These are phyloP conservation scores for Domatiomyces catenatus DNA, from an alignment of 2,329 filamentous ascomycete species.

Conservation along the genomic window DNA sequence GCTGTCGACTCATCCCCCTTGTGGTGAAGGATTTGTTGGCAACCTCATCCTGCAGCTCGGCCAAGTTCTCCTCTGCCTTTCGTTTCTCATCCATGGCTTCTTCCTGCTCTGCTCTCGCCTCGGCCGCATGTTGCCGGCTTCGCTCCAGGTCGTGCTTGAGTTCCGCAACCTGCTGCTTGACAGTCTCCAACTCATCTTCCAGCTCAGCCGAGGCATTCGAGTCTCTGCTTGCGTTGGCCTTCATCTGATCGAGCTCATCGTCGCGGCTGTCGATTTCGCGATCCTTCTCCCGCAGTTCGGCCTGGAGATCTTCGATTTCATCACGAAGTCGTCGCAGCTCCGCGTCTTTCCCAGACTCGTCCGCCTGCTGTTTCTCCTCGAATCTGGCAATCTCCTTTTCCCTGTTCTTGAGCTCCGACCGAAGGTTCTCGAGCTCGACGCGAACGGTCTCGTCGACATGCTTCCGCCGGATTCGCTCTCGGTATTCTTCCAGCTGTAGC, in stretches of 20 bases:
- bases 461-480: conserved; percentile 64
- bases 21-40: conserved; percentile 63
- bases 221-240: conserved; percentile 31
- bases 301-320: conserved; percentile 60
- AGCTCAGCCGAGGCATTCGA: conserved; percentile 30
- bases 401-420: conserved; percentile 35
- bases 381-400: conserved; percentile 24
- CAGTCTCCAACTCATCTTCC: conserved; percentile 34
- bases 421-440: conserved; percentile 39
- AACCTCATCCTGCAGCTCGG: conserved; percentile 57
- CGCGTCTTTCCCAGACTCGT: conserved; percentile 31
- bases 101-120: conserved; percentile 30
- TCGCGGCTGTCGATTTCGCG: conserved; percentile 57
- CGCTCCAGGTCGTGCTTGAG: conserved; percentile 27
- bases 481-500: conserved; percentile 65
- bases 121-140: conserved; percentile 23
- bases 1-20: conserved; percentile 57
- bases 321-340: conserved; percentile 54
- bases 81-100: conserved; percentile 39
- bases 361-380: conserved; percentile 18
- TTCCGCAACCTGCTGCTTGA: conserved; percentile 29
- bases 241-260: conserved; percentile 56
- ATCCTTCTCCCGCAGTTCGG: conserved; percentile 61
- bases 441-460: conserved; percentile 57
- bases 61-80: conserved; percentile 39